phyloP scores from a whole-genome alignment of 2,329 filamentous ascomycete genomes.

The Bipolaris cookei region DNA sequence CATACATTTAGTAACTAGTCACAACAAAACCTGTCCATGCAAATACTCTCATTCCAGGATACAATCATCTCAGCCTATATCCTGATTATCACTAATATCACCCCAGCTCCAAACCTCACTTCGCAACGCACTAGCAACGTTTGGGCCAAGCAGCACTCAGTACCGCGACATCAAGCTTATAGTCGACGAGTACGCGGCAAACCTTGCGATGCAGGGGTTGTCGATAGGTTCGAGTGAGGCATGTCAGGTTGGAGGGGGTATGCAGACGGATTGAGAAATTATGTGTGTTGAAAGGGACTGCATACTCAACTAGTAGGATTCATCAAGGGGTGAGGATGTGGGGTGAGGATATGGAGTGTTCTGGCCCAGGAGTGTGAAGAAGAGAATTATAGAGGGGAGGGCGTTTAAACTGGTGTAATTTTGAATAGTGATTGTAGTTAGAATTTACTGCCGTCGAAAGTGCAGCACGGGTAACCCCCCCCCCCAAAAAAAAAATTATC shows the following conservation, averaged over 20 bases:
- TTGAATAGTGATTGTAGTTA: no score
- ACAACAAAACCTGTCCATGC: background rate
- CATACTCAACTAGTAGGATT: no score
- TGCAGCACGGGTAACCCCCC: no score
- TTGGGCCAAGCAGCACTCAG: conserved; percentile 40
- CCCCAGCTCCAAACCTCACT: conserved; percentile 44
- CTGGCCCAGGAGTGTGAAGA: no score
- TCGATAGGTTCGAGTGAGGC: conserved; percentile 16
- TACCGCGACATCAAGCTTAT: conserved; percentile 41
- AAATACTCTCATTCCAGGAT: background rate
- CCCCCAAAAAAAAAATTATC: no score
- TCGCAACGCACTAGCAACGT: conserved; percentile 44
- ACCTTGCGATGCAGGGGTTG: conserved; percentile 30
- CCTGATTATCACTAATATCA: background rate
- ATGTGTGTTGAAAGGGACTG: no score
- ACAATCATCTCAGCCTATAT: no score
- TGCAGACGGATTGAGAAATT: conserved; percentile 3
- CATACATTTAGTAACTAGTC: background rate
- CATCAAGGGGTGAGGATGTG: no score
- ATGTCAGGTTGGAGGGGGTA: background rate
- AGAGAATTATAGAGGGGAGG: no score
- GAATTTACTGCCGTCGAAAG: no score
- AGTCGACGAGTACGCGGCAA: conserved; percentile 41
- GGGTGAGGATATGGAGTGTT: no score
- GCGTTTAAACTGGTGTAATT: no score